phyloP scores from a whole-genome alignment of 257 asterid species.

The Perilla frutescens region DNA sequence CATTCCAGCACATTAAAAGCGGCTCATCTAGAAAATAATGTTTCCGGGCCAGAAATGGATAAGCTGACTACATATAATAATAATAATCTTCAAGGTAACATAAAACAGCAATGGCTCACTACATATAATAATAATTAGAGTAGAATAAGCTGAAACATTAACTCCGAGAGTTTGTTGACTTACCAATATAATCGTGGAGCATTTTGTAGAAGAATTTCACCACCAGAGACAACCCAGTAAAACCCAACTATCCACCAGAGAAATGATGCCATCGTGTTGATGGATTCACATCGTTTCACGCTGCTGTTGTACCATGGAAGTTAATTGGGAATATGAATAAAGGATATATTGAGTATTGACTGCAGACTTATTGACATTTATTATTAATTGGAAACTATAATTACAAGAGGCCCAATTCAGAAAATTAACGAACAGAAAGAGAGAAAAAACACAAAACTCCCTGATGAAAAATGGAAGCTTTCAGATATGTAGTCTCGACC shows the following conservation, averaged over 20 bases:
- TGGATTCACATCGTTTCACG: slow-evolving; percentile 81
- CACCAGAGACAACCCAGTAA: slow-evolving; percentile 95
- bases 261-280: slow-evolving; percentile 88
- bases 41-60: background rate
- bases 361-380: slow-evolving; percentile 11
- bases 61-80: background rate
- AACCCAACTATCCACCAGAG: slow-evolving; percentile 96
- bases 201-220: slow-evolving; percentile 61
- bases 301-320: slow-evolving; percentile 49
- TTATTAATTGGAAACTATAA: slow-evolving; percentile 23
- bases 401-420: slow-evolving; percentile 11
- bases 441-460: background rate
- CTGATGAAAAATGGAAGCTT: slow-evolving; percentile 12
- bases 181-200: slow-evolving; percentile 96
- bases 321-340: slow-evolving; percentile 27
- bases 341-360: background rate
- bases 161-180: slow-evolving; percentile 30
- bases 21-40: slow-evolving; percentile 1
- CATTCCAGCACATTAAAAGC: background rate
- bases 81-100: background rate
- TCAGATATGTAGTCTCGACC: background rate
- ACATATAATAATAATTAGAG: slow-evolving; percentile 15
- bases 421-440: background rate
- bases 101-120: slow-evolving; percentile 1
- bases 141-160: slow-evolving; percentile 12